These are phyloP conservation scores for Acacia pycnantha DNA, from an alignment of 331 rosid species.

Conservation along the genomic window DNA sequence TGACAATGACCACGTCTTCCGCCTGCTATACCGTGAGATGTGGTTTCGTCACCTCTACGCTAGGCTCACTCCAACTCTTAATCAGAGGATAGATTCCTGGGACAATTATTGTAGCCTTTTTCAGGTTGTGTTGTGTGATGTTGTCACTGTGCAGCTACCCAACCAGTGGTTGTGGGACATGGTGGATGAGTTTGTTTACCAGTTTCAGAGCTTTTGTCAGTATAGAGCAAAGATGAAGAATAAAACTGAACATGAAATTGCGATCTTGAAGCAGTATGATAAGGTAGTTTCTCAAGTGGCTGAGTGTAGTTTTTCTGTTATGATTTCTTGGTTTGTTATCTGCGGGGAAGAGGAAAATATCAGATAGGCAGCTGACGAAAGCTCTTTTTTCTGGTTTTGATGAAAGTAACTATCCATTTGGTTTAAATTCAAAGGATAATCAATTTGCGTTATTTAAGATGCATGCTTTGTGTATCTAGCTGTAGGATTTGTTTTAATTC, in stretches of 20 bases:
- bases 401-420: background rate
- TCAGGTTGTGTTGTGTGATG: slow-evolving; percentile 96
- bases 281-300: slow-evolving; percentile 47
- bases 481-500: background rate
- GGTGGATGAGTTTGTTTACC: slow-evolving; percentile 97
- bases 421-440: background rate
- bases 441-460: background rate
- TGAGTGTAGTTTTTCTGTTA: background rate
- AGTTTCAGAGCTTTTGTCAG: slow-evolving; percentile 98
- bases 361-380: background rate
- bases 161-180: slow-evolving; percentile 99
- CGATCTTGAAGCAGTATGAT: slow-evolving; percentile 71
- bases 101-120: slow-evolving; percentile 90
- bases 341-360: background rate
- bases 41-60: slow-evolving; percentile 99
- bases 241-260: slow-evolving; percentile 79
- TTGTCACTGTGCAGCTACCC: slow-evolving; percentile 93
- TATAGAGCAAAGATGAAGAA: slow-evolving; percentile 91
- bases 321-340: background rate
- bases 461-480: background rate
- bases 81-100: slow-evolving; percentile 96
- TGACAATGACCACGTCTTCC: slow-evolving; percentile 87
- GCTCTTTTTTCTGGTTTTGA: background rate
- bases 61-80: slow-evolving; percentile 79
- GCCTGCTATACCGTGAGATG: slow-evolving; percentile 93